phyloP scores from a whole-genome alignment of 2,329 filamentous ascomycete species.

The Ilyonectria robusta region DNA sequence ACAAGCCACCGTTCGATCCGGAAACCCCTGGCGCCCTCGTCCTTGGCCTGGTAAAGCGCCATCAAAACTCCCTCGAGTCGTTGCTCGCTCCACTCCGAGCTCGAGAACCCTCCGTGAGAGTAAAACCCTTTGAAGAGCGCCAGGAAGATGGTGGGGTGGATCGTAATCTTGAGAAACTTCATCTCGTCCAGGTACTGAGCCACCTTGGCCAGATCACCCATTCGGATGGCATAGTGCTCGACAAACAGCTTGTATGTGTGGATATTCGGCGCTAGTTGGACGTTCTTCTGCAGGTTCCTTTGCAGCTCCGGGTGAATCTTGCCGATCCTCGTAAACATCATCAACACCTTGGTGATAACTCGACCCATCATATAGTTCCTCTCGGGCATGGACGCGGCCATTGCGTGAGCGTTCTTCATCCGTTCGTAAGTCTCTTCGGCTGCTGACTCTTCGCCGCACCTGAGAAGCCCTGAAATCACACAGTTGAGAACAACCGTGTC shows the following conservation, averaged over 20 bases:
- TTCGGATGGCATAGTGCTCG: slow-evolving; percentile 76
- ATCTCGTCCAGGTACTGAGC: slow-evolving; percentile 85
- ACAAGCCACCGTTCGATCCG: slow-evolving; percentile 73
- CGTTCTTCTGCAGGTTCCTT: slow-evolving; percentile 69
- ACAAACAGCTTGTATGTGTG: slow-evolving; percentile 86
- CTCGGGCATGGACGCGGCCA: slow-evolving; percentile 57
- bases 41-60: slow-evolving; percentile 71
- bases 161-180: slow-evolving; percentile 75
- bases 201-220: slow-evolving; percentile 81
- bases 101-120: slow-evolving; percentile 74
- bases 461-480: slow-evolving; percentile 83
- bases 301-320: slow-evolving; percentile 70
- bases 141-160: slow-evolving; percentile 84
- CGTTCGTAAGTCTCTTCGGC: slow-evolving; percentile 86
- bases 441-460: slow-evolving; percentile 80
- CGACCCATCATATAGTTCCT: slow-evolving; percentile 63
- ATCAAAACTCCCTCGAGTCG: slow-evolving; percentile 79
- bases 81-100: slow-evolving; percentile 79
- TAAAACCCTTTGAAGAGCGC: slow-evolving; percentile 87
- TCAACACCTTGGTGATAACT: slow-evolving; percentile 68
- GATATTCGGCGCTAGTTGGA: slow-evolving; percentile 80
- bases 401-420: slow-evolving; percentile 78
- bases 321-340: slow-evolving; percentile 70
- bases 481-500: slow-evolving; percentile 91
- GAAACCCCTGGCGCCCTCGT: slow-evolving; percentile 61